Percentiles rank a stretch among this genome's conserved stretches.
Conservation (phyloP, 441 rosid species). For the Pelargonium cotyledonis region DNA sequence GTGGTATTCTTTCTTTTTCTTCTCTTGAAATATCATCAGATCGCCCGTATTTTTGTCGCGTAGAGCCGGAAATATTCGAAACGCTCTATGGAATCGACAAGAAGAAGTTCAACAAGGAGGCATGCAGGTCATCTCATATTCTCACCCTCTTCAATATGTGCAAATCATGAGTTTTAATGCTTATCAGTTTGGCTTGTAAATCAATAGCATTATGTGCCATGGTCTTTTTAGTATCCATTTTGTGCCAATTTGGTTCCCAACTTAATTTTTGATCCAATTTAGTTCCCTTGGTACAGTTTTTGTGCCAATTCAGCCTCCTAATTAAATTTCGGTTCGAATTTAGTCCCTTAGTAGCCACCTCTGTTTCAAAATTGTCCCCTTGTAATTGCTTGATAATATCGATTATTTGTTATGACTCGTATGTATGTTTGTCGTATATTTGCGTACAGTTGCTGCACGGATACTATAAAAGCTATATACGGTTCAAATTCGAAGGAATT, state of each 20-base stretch:
- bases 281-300: too few species aligned
- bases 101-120: slow-evolving; percentile 68
- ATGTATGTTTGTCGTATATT: neutral
- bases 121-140: slow-evolving; percentile 36
- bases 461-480: slow-evolving; percentile 58
- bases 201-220: neutral
- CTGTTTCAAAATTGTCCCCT: too few species aligned
- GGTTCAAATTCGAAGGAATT: slow-evolving; percentile 54
- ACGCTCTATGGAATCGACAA: slow-evolving; percentile 44
- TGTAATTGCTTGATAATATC: too few species aligned
- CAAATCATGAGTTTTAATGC: neutral
- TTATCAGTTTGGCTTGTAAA: too few species aligned
- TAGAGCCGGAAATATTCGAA: slow-evolving; percentile 50
- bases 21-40: slow-evolving; percentile 27
- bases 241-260: too few species aligned
- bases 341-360: too few species aligned
- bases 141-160: neutral
- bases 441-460: slow-evolving; percentile 50
- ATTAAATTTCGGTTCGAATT: too few species aligned
- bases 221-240: too few species aligned
- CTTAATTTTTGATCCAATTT: too few species aligned
- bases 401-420: too few species aligned
- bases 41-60: slow-evolving; percentile 84
- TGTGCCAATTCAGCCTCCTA: too few species aligned
- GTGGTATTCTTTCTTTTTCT: neutral